These are phyloP conservation scores for Kwoniella dendrophila DNA, from an alignment of 768 basidiomycete genomes.

Conservation along the genomic window DNA sequence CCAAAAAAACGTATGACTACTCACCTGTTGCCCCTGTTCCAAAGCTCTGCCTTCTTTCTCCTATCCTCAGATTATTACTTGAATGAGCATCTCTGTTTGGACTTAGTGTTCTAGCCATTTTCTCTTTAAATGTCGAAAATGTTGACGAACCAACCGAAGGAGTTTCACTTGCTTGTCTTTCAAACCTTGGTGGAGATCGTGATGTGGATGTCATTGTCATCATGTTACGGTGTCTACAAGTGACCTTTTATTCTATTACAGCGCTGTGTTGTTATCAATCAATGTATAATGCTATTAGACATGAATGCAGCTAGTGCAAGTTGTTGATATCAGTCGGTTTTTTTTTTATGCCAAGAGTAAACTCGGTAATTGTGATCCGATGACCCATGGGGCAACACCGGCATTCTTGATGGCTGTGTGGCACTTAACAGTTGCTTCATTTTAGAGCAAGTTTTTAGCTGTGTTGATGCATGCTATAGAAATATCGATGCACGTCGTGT, in stretches of 20 bases:
- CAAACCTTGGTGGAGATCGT: not conserved
- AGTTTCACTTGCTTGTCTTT: constrained; percentile 7
- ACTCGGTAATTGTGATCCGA: not conserved
- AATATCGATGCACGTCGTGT: too few relatives aligned
- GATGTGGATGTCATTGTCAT: constrained; percentile 2
- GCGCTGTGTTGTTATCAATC: too few relatives aligned
- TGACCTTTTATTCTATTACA: not conserved
- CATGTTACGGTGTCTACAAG: not conserved
- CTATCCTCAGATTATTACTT: not conserved
- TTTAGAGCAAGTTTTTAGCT: too few relatives aligned
- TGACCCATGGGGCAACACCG: constrained; percentile 2
- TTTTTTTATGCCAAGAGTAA: not conserved
- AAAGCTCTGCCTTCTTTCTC: constrained; percentile 15
- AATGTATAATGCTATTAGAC: too few relatives aligned
- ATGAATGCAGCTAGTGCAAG: too few relatives aligned
- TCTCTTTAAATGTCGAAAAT: constrained; percentile 22
- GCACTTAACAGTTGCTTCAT: not conserved
- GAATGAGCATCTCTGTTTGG: constrained; percentile 21
- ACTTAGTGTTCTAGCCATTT: constrained; percentile 24
- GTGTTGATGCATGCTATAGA: too few relatives aligned
- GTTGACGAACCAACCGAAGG: constrained; percentile 6
- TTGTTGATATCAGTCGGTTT: not conserved
- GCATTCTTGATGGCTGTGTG: too few relatives aligned
- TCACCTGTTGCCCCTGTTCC: constrained; percentile 11
- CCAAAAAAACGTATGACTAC: not conserved